Conservation (phyloP, 257 asterid genomes). For the Ophiorrhiza pumila region DNA sequence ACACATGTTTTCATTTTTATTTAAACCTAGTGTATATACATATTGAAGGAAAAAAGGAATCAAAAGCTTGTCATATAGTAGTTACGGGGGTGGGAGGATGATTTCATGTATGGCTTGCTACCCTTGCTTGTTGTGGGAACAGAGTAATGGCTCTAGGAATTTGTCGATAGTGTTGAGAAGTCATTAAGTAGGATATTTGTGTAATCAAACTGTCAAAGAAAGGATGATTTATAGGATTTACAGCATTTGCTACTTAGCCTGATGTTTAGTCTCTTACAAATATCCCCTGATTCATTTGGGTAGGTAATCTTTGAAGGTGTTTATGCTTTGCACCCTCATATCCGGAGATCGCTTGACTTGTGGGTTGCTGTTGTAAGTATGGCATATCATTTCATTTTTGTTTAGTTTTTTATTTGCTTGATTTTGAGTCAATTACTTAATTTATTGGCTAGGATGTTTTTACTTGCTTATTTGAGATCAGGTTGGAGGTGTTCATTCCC, state of each 20-base stretch:
- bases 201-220: slow-evolving; percentile 4
- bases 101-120: slow-evolving; percentile 1
- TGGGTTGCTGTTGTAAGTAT: slow-evolving; percentile 99
- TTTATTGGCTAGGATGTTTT: slow-evolving; percentile 17
- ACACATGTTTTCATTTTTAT: too few relatives aligned
- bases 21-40: neutral
- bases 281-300: slow-evolving; percentile 20
- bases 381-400: neutral
- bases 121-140: neutral
- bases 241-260: neutral
- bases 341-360: slow-evolving; percentile 81
- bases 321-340: slow-evolving; percentile 95
- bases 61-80: neutral
- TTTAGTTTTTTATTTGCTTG: slow-evolving; percentile 11
- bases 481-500: slow-evolving; percentile 99
- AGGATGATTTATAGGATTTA: neutral
- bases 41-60: neutral
- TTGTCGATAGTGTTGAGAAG: neutral
- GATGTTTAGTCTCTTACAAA: neutral
- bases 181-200: neutral
- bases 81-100: neutral
- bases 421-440: slow-evolving; percentile 15
- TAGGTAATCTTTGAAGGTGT: slow-evolving; percentile 98
- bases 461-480: slow-evolving; percentile 34
- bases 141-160: neutral